A percentile compares a stretch with the other conserved stretches of the same genome.
phyloP scores from a whole-genome alignment of 164 flowering plant species.

The Malania oleifera region DNA sequence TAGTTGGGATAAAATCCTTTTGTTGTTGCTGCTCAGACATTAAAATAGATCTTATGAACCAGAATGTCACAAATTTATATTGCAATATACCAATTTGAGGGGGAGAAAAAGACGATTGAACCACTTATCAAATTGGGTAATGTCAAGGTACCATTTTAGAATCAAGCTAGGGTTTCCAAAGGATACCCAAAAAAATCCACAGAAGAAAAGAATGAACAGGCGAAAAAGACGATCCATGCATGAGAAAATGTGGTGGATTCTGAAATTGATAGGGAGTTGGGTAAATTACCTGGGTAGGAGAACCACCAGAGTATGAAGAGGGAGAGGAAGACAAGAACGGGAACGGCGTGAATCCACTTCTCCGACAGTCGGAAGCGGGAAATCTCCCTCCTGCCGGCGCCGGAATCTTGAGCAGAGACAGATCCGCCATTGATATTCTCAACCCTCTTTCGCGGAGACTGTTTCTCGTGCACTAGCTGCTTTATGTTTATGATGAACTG shows the following conservation, averaged over 20 bases:
- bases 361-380: not conserved
- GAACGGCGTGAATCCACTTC: slow-evolving; percentile 36
- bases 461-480: not conserved
- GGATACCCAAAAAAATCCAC: not conserved
- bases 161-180: too few species aligned
- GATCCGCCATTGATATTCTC: not conserved
- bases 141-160: too few species aligned
- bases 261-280: not conserved
- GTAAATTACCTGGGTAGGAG: slow-evolving; percentile 43
- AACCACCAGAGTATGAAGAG: slow-evolving; percentile 41
- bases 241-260: not conserved
- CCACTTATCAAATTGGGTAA: too few species aligned
- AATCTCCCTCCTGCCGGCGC: not conserved
- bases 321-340: slow-evolving; percentile 31
- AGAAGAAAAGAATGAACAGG: not conserved
- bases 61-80: too few species aligned
- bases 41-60: too few species aligned
- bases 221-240: too few species aligned
- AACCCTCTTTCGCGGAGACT: not conserved
- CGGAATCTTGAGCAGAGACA: not conserved
- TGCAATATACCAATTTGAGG: too few species aligned
- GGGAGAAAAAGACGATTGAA: too few species aligned
- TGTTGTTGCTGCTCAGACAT: too few species aligned
- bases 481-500: slow-evolving; percentile 1
- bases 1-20: too few species aligned